These are phyloP conservation scores for Wickerhamiella pararugosa DNA, from an alignment of 1,139 yeast species.

Conservation along the genomic window DNA sequence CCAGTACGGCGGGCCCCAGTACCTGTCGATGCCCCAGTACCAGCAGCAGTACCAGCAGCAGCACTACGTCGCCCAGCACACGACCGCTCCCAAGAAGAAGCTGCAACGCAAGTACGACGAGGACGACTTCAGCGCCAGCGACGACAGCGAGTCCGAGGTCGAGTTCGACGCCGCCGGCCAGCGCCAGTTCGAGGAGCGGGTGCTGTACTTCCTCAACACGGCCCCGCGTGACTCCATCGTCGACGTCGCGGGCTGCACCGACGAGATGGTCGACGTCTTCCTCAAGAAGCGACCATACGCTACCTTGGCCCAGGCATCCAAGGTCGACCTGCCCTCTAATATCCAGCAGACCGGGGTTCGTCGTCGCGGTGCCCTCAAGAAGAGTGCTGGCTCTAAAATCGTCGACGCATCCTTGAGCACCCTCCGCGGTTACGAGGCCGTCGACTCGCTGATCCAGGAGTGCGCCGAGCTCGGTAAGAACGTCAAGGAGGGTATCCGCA, in stretches of 20 bases:
- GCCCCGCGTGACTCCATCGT: slow-evolving; percentile 62
- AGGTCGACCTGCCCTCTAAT: slow-evolving; percentile 33
- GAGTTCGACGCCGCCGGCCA: slow-evolving; percentile 22
- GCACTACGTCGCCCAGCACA: neutral
- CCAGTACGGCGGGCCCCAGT: slow-evolving; percentile 1
- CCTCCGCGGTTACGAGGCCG: slow-evolving; percentile 81
- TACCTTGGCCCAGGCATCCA: slow-evolving; percentile 42
- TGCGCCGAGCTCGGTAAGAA: slow-evolving; percentile 66
- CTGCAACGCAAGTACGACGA: slow-evolving; percentile 11
- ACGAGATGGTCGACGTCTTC: slow-evolving; percentile 49
- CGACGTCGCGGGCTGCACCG: slow-evolving; percentile 62
- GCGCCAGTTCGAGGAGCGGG: slow-evolving; percentile 43
- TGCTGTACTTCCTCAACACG: slow-evolving; percentile 62
- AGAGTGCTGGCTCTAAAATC: slow-evolving; percentile 59
- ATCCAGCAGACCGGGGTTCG: slow-evolving; percentile 19
- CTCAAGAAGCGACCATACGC: slow-evolving; percentile 53
- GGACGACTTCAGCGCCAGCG: slow-evolving; percentile 13
- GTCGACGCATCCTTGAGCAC: slow-evolving; percentile 43
- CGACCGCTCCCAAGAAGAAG: slow-evolving; percentile 1
- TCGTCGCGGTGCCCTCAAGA: slow-evolving; percentile 29
- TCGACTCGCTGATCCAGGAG: slow-evolving; percentile 70
- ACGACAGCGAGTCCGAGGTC: slow-evolving; percentile 35
- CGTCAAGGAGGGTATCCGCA: slow-evolving; percentile 55
- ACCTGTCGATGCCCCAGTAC: neutral
- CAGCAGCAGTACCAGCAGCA: slow-evolving; percentile 4